phyloP scores from a whole-genome alignment of 108 stramenopile species.

The Skeletonema marinoi region DNA sequence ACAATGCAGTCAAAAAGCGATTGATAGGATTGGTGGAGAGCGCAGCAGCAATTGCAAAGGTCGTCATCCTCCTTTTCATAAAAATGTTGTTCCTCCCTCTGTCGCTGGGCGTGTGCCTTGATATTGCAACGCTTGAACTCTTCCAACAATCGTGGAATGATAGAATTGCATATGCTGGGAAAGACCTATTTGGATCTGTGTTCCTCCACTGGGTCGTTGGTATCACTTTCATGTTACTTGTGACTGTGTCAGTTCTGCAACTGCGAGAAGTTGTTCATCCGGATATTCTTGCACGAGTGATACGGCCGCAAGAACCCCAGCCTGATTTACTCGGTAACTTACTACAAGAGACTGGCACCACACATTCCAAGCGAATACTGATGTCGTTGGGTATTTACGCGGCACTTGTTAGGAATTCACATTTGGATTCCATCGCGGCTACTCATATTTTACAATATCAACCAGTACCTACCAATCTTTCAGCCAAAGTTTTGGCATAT shows the following conservation, averaged over 20 bases:
- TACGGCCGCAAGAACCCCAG: constrained; percentile 98
- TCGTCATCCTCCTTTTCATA: constrained; percentile 79
- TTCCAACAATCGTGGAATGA: constrained; percentile 60
- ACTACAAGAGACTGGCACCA: constrained; percentile 82
- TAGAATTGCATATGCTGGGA: constrained; percentile 66
- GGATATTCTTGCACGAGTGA: constrained; percentile 80
- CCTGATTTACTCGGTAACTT: constrained; percentile 93
- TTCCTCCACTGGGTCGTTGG: constrained; percentile 91
- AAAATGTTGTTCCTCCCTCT: constrained; percentile 88
- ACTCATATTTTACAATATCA: constrained; percentile 44
- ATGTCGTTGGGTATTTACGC: constrained; percentile 77
- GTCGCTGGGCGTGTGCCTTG: constrained; percentile 75
- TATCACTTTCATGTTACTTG: constrained; percentile 97
- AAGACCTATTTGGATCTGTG: constrained; percentile 77
- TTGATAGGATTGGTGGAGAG: constrained; percentile 58
- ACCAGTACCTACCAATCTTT: constrained; percentile 53
- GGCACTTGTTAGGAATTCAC: constrained; percentile 66
- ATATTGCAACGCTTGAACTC: constrained; percentile 64
- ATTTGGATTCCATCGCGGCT: constrained; percentile 70
- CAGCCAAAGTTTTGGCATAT: constrained; percentile 80
- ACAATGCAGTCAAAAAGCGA: constrained; percentile 24
- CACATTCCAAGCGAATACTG: constrained; percentile 87
- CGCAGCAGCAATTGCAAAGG: constrained; percentile 69
- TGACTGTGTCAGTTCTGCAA: constrained; percentile 93
- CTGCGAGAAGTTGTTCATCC: constrained; percentile 95